Evolutionary conservation across 768 basidiomycete genomes (phyloP), one percentile per base, ranked within the genome.

Genomic region (Leccinum fibrillosum): DNA sequence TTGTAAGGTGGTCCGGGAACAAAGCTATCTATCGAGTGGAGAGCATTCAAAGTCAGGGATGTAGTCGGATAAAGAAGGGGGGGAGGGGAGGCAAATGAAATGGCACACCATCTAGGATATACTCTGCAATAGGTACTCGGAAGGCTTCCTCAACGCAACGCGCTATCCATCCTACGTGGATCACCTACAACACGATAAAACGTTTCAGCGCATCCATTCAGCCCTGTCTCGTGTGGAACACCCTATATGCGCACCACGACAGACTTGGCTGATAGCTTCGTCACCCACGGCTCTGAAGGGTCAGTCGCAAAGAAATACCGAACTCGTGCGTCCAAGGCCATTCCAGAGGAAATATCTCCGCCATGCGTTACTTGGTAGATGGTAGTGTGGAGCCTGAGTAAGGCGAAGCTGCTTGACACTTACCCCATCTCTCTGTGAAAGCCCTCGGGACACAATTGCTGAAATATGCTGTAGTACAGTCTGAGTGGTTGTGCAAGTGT

Each of bases 271-370:
- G 62, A 58, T 5, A 72, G 32, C 48, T 60, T 71, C 25, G 32
- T 57, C 11, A 59, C 71, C 71, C 71, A 72, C 10, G 68, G 61
- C 6, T 72, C 71, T 21, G 56, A 59, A 11, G 60, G 57, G 50
- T 72, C 65, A 15, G 17, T 64, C 37, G 72, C 72, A 39, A 72
- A 72, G 56, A 71, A 72, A 56, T 74, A 72, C 34, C 63, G 63
- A 5, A 65, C 60, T n/a, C 57, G 61, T 21, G 39, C 12, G 49
- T 58, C 61, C 25, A 60, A 39, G 12, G 47, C 55, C 37, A 59
- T 52, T 37, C 55, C 63, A 1, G 58, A 57, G 2, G 59, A 62
- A 2, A 72, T 19, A 15, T 52, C 47, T 4, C 72, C 71, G 26
- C 71, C 71, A 9, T 74, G 60, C 4, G 53, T 54, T 11, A 62